phyloP scores from a whole-genome alignment of 176 grass and related monocot genomes.

The Oryza coarctata region DNA sequence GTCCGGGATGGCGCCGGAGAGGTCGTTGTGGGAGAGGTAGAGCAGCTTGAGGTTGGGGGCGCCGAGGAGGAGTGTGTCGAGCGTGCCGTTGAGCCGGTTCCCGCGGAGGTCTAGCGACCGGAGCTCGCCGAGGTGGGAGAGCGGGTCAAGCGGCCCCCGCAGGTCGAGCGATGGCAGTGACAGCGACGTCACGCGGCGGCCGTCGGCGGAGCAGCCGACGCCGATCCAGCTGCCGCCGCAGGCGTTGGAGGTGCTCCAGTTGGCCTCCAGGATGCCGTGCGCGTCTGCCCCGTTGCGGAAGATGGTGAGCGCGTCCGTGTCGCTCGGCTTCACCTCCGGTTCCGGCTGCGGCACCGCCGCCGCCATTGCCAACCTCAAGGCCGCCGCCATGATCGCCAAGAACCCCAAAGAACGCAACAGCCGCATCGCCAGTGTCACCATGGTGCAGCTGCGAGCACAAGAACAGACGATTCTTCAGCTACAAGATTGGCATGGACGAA shows the following conservation, averaged over 20 bases:
- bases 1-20: conserved; percentile 49
- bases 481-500: conserved; percentile 1
- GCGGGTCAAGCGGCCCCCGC: conserved; percentile 60
- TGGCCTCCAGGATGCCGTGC: conserved; percentile 61
- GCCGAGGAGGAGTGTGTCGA: conserved; percentile 53
- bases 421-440: conserved; percentile 11
- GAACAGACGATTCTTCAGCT: neutral
- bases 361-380: conserved; percentile 18
- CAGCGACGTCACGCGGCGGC: conserved; percentile 59
- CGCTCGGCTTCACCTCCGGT: conserved; percentile 59
- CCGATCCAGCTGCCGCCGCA: conserved; percentile 59
- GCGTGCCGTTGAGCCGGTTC: conserved; percentile 79
- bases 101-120: conserved; percentile 67
- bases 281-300: conserved; percentile 59
- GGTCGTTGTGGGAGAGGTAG: conserved; percentile 69
- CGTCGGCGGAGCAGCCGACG: conserved; percentile 49
- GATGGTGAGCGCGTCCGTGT: conserved; percentile 66
- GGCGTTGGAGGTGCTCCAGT: conserved; percentile 72
- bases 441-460: neutral
- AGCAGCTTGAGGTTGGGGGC: conserved; percentile 63
- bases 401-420: conserved; percentile 6
- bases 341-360: conserved; percentile 15
- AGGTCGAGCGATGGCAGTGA: conserved; percentile 61
- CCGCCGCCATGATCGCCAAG: conserved; percentile 13
- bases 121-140: conserved; percentile 63